Evolutionary conservation across 2,329 filamentous ascomycete genomes (phyloP).

Genomic region (Septoria linicola): DNA sequence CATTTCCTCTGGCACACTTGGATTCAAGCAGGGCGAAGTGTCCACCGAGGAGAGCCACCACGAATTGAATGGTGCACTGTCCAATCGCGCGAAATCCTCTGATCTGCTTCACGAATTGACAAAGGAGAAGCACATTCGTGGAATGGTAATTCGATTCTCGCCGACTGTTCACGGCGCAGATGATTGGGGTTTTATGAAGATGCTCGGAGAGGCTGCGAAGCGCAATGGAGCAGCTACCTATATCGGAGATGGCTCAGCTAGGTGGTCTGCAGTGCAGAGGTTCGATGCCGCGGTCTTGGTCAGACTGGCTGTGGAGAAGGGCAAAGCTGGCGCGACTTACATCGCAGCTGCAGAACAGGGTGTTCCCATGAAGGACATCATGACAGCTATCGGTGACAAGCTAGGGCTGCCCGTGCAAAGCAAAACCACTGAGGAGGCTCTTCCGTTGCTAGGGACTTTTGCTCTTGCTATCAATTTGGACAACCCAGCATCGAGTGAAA

Average conservation of each 20-base stretch:
- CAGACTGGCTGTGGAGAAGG: slow-evolving; percentile 42
- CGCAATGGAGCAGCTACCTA: slow-evolving; percentile 34
- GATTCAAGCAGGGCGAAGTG: slow-evolving; percentile 7
- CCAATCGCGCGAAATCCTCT: slow-evolving; percentile 9
- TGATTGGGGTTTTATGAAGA: slow-evolving; percentile 40
- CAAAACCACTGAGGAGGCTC: slow-evolving; percentile 33
- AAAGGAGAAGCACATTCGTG: slow-evolving; percentile 37
- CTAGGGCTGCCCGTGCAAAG: slow-evolving; percentile 16
- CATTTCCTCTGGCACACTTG: slow-evolving; percentile 38
- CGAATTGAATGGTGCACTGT: slow-evolving; percentile 1
- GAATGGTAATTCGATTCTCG: slow-evolving; percentile 43
- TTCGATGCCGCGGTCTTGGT: slow-evolving; percentile 48
- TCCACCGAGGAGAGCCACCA: slow-evolving; percentile 18
- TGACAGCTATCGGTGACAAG: slow-evolving; percentile 12
- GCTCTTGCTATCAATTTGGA: slow-evolving; percentile 38
- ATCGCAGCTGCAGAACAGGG: slow-evolving; percentile 39
- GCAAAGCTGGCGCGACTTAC: slow-evolving; percentile 39
- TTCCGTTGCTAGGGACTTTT: slow-evolving; percentile 36
- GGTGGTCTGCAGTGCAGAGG: slow-evolving; percentile 42
- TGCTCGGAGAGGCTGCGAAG: slow-evolving; percentile 38
- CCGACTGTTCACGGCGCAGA: slow-evolving; percentile 49
- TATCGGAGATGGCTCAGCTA: slow-evolving; percentile 35
- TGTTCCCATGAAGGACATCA: slow-evolving; percentile 18
- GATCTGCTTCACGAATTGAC: slow-evolving; percentile 18
- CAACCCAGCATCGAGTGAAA: slow-evolving; percentile 40